Percentiles rank a stretch among this genome's conserved stretches.
These are phyloP conservation scores for Nannizziopsis barbatae DNA, from an alignment of 2,329 filamentous ascomycete genomes.

Conservation along the genomic window DNA sequence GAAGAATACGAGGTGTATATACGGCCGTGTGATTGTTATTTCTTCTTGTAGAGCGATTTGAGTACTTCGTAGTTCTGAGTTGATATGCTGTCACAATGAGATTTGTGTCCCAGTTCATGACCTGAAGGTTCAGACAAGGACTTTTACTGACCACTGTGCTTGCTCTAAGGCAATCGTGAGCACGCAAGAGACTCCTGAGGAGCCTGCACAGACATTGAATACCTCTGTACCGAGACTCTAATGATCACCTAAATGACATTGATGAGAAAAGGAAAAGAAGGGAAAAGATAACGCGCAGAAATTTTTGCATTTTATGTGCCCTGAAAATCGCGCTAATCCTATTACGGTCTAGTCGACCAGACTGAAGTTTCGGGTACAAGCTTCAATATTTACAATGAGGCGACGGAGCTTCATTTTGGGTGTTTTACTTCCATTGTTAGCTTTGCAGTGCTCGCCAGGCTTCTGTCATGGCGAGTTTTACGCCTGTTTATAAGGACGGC, in stretches of 20 bases:
- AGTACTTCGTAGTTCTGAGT: background rate
- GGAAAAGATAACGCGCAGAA: constrained; percentile 20
- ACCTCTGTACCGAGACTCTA: constrained; percentile 82
- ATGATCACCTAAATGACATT: constrained; percentile 68
- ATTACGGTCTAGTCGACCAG: constrained; percentile 21
- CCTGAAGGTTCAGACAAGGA: constrained; percentile 6
- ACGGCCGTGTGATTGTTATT: too few species aligned
- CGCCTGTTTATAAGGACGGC: background rate
- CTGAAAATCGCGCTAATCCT: constrained; percentile 21
- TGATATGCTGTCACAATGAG: constrained; percentile 8
- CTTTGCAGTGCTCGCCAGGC: background rate
- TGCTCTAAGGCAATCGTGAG: constrained; percentile 94
- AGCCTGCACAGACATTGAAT: constrained; percentile 88
- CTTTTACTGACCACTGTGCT: constrained; percentile 36
- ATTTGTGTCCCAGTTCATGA: constrained; percentile 12
- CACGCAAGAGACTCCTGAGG: constrained; percentile 72
- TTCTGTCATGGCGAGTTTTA: constrained; percentile 2
- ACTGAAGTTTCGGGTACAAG: constrained; percentile 4
- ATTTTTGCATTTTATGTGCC: constrained; percentile 18
- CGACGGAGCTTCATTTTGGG: background rate
- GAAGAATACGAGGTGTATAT: too few species aligned
- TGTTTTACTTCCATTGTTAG: background rate
- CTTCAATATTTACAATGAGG: constrained; percentile 1
- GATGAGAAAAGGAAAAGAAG: constrained; percentile 41
- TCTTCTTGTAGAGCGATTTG: too few species aligned